Evolutionary conservation across 2,329 filamentous ascomycete genomes (phyloP).

Genomic region (Ceratocystis destructans): DNA sequence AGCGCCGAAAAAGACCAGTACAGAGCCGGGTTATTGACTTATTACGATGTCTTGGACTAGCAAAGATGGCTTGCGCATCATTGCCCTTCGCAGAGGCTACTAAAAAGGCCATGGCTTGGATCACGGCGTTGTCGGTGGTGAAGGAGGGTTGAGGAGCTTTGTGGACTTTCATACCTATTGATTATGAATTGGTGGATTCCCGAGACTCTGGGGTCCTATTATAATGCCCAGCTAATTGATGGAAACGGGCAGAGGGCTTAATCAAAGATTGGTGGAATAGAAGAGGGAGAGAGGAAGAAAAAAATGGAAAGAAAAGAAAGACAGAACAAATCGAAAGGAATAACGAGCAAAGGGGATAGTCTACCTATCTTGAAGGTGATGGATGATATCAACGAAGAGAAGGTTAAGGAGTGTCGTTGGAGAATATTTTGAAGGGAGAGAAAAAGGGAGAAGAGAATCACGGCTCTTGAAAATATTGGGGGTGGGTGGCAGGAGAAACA

Average conservation of each 20-base stretch:
- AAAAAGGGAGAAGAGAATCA: slow-evolving; percentile 4
- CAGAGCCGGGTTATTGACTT: slow-evolving; percentile 7
- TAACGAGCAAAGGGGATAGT: background rate
- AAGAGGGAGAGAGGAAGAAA: background rate
- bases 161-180: slow-evolving; percentile 7
- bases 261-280: no score
- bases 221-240: background rate
- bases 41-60: slow-evolving; percentile 7
- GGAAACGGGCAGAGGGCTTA: background rate
- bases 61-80: slow-evolving; percentile 7
- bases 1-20: slow-evolving; percentile 3
- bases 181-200: background rate
- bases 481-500: slow-evolving; percentile 1
- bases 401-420: slow-evolving; percentile 2
- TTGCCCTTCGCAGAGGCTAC: background rate
- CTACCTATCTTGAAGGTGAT: background rate
- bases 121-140: background rate
- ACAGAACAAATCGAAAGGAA: background rate
- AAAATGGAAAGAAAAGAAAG: background rate
- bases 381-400: background rate
- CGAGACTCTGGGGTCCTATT: background rate
- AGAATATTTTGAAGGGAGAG: background rate
- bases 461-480: slow-evolving; percentile 2
- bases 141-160: background rate
- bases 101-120: background rate